phyloP scores from a whole-genome alignment of 331 rosid species.

The Arachis monticola region DNA sequence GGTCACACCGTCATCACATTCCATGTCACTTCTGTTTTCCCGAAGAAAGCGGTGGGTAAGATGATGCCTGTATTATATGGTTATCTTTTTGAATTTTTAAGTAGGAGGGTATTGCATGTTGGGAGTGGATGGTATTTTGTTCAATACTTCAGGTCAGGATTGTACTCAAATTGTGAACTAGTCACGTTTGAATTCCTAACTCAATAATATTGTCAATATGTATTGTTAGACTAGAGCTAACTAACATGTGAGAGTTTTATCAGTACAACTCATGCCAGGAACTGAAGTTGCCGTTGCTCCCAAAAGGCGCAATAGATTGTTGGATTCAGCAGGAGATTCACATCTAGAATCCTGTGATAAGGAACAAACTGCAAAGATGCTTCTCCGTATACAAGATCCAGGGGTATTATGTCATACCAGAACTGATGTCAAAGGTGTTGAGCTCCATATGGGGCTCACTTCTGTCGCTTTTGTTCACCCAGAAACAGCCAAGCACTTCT shows the following conservation, averaged over 20 bases:
- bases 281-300: conserved; percentile 94
- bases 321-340: conserved; percentile 47
- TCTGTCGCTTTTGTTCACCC: conserved; percentile 83
- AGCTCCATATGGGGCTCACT: conserved; percentile 74
- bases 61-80: conserved; percentile 40
- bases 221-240: conserved; percentile 31
- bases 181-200: conserved; percentile 25
- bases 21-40: conserved; percentile 69
- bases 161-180: conserved; percentile 13
- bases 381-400: conserved; percentile 77
- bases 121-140: conserved; percentile 22
- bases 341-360: conserved; percentile 40
- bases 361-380: conserved; percentile 55
- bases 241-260: conserved; percentile 43
- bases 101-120: conserved; percentile 31
- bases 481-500: conserved; percentile 74
- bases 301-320: conserved; percentile 64
- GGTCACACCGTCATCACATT: conserved; percentile 80
- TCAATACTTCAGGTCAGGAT: conserved; percentile 1
- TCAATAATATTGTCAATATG: conserved; percentile 8
- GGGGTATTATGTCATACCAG: conserved; percentile 58
- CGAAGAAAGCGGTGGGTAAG: conserved; percentile 96
- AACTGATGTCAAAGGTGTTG: conserved; percentile 50
- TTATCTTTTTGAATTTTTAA: background rate
- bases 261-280: conserved; percentile 91